Evolutionary conservation across 2,329 filamentous ascomycete genomes (phyloP).

Genomic region (Colletotrichum theobromicola): DNA sequence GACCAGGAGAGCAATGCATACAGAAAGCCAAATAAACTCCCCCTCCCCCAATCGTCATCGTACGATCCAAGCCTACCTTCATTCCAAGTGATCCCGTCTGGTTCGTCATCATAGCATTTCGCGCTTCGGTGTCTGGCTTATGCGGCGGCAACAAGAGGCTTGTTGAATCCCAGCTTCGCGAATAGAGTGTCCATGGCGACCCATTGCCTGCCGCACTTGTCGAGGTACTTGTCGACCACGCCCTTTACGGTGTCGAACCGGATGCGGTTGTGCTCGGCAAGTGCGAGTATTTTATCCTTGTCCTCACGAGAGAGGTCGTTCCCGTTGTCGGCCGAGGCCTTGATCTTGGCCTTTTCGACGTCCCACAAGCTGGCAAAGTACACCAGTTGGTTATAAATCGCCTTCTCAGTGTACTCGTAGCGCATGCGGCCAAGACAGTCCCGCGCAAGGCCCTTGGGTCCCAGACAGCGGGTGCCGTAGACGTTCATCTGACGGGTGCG

Average conservation of each 20-base stretch:
- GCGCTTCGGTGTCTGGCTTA: not conserved
- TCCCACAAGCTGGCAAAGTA: conserved; percentile 89
- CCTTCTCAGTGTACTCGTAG: conserved; percentile 87
- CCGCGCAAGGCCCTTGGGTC: conserved; percentile 81
- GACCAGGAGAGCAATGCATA: not conserved
- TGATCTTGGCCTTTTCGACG: conserved; percentile 76
- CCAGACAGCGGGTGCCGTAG: conserved; percentile 88
- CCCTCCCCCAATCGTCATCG: not conserved
- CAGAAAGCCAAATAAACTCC: not conserved
- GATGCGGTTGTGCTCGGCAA: conserved; percentile 82
- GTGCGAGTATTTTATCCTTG: conserved; percentile 66
- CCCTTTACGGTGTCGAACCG: conserved; percentile 79
- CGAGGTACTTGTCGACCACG: conserved; percentile 82
- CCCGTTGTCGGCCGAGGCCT: conserved; percentile 37
- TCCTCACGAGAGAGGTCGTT: conserved; percentile 53
- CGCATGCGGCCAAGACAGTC: conserved; percentile 88
- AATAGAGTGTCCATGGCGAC: conserved; percentile 93
- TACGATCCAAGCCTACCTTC: not conserved
- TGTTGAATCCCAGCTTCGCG: conserved; percentile 65
- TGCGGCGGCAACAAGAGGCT: conserved; percentile 22
- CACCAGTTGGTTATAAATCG: conserved; percentile 91
- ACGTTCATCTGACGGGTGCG: conserved; percentile 92
- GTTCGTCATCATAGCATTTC: not conserved
- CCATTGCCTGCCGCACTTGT: conserved; percentile 90
- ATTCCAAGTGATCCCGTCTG: not conserved